Conservation (phyloP, 2,329 filamentous ascomycete species). For the Knufia fluminis region DNA sequence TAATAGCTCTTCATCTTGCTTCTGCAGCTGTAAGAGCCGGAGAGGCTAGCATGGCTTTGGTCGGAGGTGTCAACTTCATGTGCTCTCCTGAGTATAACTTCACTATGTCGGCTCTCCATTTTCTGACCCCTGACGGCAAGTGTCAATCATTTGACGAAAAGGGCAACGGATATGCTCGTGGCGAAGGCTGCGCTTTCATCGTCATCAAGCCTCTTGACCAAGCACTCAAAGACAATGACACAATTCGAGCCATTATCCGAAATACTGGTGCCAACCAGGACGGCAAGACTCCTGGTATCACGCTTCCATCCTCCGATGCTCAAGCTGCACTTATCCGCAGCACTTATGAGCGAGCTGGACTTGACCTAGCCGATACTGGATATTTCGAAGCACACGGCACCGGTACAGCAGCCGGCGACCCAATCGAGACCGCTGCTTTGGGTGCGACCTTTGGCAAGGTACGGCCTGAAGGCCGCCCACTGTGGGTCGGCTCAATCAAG, state of each 20-base stretch:
- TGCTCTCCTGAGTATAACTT: slow-evolving; percentile 11
- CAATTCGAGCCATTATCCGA: slow-evolving; percentile 36
- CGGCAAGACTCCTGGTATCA: slow-evolving; percentile 38
- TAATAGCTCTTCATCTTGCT: slow-evolving; percentile 26
- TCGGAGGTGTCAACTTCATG: slow-evolving; percentile 22
- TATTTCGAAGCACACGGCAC: slow-evolving; percentile 30
- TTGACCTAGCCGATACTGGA: slow-evolving; percentile 12
- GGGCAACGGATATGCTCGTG: slow-evolving; percentile 39
- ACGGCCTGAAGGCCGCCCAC: slow-evolving; percentile 10
- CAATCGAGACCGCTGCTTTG: slow-evolving; percentile 24
- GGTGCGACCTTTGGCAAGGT: slow-evolving; percentile 21
- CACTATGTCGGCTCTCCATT: not conserved
- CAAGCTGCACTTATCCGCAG: slow-evolving; percentile 29
- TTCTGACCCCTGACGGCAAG: not conserved
- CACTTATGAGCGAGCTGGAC: slow-evolving; percentile 27
- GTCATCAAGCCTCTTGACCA: slow-evolving; percentile 35
- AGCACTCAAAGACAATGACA: slow-evolving; percentile 35
- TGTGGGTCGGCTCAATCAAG: slow-evolving; percentile 26
- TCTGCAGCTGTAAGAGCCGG: slow-evolving; percentile 19
- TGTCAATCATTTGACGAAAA: slow-evolving; percentile 31
- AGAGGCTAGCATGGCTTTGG: slow-evolving; percentile 14
- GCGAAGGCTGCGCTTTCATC: slow-evolving; percentile 36
- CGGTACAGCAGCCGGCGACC: slow-evolving; percentile 29
- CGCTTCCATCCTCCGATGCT: slow-evolving; percentile 31
- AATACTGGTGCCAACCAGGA: slow-evolving; percentile 37